Evolutionary conservation across 768 basidiomycete genomes (phyloP).

Genomic region (Boletellus emodensis): DNA sequence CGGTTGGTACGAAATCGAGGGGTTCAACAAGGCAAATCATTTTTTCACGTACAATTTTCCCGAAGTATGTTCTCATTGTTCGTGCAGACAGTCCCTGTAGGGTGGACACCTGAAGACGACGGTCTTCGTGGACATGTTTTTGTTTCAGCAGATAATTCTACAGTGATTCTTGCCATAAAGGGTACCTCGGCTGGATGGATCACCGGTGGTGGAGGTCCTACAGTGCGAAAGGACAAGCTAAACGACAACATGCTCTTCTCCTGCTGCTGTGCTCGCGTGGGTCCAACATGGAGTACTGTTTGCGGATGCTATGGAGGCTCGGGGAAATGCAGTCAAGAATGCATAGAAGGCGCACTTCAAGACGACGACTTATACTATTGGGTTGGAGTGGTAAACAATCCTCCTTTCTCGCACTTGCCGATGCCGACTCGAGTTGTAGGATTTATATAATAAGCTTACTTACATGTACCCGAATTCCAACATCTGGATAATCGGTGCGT

Average conservation of each 20-base stretch:
- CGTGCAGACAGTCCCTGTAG: slow-evolving; percentile 64
- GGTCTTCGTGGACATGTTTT: slow-evolving; percentile 92
- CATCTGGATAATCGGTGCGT: slow-evolving; percentile 80
- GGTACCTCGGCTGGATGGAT: slow-evolving; percentile 80
- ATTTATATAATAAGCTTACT: slow-evolving; percentile 88
- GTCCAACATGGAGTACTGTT: slow-evolving; percentile 89
- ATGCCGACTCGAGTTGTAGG: slow-evolving; percentile 40
- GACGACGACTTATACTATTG: slow-evolving; percentile 89
- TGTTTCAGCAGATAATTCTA: slow-evolving; percentile 76
- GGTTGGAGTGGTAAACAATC: slow-evolving; percentile 65
- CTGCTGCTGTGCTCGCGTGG: slow-evolving; percentile 95
- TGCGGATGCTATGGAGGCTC: slow-evolving; percentile 80
- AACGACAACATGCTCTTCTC: slow-evolving; percentile 97
- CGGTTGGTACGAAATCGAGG: slow-evolving; percentile 70
- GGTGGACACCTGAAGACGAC: slow-evolving; percentile 88
- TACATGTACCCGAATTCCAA: slow-evolving; percentile 85
- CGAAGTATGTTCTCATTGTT: not conserved
- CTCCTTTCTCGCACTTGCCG: not conserved
- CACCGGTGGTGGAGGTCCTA: slow-evolving; percentile 75
- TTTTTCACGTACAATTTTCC: too few relatives aligned
- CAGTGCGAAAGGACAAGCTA: slow-evolving; percentile 81
- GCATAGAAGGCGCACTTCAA: slow-evolving; percentile 71
- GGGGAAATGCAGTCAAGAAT: slow-evolving; percentile 75
- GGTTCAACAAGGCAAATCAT: slow-evolving; percentile 57
- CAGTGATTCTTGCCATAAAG: slow-evolving; percentile 85